Percentiles rank a stretch among this genome's conserved stretches.
These are phyloP conservation scores for Fusarium equiseti DNA, from an alignment of 2,329 filamentous ascomycete genomes.

Conservation along the genomic window DNA sequence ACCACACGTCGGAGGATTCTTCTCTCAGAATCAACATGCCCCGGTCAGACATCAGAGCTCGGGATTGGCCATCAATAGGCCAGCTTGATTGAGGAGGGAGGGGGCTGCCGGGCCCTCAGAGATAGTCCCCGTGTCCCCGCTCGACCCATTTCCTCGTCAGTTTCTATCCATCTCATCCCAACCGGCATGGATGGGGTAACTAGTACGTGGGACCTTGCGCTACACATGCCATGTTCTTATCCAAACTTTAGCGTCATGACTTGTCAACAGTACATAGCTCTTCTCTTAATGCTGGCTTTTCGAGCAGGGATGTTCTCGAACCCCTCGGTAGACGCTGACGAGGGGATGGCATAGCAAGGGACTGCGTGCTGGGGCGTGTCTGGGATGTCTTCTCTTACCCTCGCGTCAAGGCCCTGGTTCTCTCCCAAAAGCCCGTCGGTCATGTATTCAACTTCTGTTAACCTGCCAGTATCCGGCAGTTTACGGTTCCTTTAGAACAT, in stretches of 20 bases:
- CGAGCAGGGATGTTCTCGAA: constrained; percentile 46
- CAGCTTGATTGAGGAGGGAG: constrained; percentile 44
- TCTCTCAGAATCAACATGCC: constrained; percentile 46
- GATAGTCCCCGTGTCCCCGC: constrained; percentile 49
- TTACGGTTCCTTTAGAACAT: constrained; percentile 43
- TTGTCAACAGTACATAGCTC: constrained; percentile 48
- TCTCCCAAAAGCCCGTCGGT: constrained; percentile 33
- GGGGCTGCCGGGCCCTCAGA: constrained; percentile 47
- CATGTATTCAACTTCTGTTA: constrained; percentile 37
- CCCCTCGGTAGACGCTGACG: constrained; percentile 52
- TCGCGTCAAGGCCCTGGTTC: constrained; percentile 42
- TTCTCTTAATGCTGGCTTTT: constrained; percentile 40
- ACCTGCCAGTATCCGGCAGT: constrained; percentile 46
- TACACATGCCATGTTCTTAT: constrained; percentile 41
- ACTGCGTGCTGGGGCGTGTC: constrained; percentile 46
- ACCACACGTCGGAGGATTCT: constrained; percentile 51
- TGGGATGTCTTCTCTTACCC: constrained; percentile 44
- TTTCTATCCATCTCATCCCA: constrained; percentile 46
- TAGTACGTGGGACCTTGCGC: constrained; percentile 39
- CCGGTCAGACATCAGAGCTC: constrained; percentile 43
- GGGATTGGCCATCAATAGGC: constrained; percentile 44
- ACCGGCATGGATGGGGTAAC: constrained; percentile 42
- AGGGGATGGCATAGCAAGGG: constrained; percentile 45
- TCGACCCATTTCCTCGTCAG: constrained; percentile 44
- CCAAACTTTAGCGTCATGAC: constrained; percentile 41